Conservation (phyloP, 805 yeast species). For the Yarrowia sp. region DNA sequence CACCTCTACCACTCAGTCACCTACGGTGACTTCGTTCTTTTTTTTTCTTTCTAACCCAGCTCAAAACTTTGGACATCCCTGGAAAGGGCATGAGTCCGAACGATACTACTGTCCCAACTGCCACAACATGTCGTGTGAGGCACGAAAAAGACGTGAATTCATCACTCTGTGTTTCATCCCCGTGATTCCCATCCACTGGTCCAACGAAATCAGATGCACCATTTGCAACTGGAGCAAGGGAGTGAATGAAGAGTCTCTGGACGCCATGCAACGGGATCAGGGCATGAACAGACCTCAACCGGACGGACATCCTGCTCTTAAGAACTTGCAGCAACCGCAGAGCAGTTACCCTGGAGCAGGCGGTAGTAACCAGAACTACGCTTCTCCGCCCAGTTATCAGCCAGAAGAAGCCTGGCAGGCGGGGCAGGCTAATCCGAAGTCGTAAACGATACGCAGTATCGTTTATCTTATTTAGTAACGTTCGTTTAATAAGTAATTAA, state of each 20-base stretch:
- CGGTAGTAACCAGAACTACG: background rate
- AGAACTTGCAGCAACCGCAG: background rate
- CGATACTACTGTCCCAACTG: constrained; percentile 36
- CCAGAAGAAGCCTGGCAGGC: constrained; percentile 1
- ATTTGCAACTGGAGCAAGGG: constrained; percentile 32
- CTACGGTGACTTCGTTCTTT: too few relatives aligned
- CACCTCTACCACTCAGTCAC: too few relatives aligned
- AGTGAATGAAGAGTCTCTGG: constrained; percentile 29
- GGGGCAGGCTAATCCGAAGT: background rate
- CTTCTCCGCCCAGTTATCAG: constrained; percentile 1
- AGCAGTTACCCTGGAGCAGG: constrained; percentile 3
- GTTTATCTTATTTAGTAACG: too few relatives aligned
- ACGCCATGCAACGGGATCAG: constrained; percentile 28
- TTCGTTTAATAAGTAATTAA: too few relatives aligned
- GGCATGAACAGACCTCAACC: background rate
- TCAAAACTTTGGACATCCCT: constrained; percentile 11
- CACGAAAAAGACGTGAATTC: constrained; percentile 34
- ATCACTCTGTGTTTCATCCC: constrained; percentile 38
- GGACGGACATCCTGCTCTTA: background rate
- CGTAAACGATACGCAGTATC: background rate
- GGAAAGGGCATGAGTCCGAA: constrained; percentile 31
- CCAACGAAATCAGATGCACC: constrained; percentile 30
- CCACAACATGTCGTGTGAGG: constrained; percentile 31
- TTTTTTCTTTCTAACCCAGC: background rate
- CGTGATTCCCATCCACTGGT: constrained; percentile 35